Conservation (phyloP, 169 alveolate genomes). For the Plasmodium knowlesi region DNA sequence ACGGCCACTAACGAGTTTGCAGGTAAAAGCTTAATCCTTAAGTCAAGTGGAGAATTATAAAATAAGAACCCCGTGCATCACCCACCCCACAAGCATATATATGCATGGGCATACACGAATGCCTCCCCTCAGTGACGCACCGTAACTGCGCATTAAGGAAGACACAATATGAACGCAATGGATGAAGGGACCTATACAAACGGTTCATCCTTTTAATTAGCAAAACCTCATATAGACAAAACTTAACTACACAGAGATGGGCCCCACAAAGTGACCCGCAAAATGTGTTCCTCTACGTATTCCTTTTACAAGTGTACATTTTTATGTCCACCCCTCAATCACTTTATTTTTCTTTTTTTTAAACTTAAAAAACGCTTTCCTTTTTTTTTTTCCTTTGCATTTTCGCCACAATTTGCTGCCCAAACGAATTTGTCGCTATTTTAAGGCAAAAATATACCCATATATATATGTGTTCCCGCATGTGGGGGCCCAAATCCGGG, state of each 20-base stretch:
- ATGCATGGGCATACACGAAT: not conserved
- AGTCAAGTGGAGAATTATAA: not conserved
- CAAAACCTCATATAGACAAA: not conserved
- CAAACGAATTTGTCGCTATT: not conserved
- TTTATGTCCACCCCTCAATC: not conserved
- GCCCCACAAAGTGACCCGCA: too few relatives aligned
- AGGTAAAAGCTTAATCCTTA: not conserved
- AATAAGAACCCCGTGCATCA: not conserved
- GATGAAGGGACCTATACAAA: not conserved
- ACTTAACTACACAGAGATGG: not conserved
- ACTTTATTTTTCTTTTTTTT: not conserved
- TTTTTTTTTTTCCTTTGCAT: too few relatives aligned
- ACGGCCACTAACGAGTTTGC: not conserved
- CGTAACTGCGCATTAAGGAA: not conserved
- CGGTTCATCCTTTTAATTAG: not conserved
- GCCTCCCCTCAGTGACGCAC: not conserved
- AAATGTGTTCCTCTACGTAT: not conserved
- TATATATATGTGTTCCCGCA: too few relatives aligned
- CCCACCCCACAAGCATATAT: not conserved
- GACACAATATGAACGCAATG: not conserved
- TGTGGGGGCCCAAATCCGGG: not conserved
- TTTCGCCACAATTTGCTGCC: not conserved
- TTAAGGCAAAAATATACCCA: not conserved
- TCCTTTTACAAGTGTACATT: not conserved
- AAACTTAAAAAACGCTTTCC: not conserved